Evolutionary conservation across 176 grass and related monocot genomes (phyloP).

Genomic region (Zoysia pacifica): DNA sequence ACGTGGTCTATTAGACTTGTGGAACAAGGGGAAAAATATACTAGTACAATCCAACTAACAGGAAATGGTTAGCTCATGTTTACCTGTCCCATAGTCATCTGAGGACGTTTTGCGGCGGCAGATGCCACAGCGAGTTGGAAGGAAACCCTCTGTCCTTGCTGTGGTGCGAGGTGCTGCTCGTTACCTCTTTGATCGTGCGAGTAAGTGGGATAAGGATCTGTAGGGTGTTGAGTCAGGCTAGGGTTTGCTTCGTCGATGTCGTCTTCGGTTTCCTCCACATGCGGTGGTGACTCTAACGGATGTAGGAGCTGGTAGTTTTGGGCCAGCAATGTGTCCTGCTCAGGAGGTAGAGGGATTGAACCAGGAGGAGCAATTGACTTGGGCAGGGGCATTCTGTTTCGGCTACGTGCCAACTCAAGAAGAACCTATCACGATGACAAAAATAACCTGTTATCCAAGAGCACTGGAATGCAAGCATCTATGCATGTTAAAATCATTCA

Average conservation of each 20-base stretch:
- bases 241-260: slow-evolving; percentile 42
- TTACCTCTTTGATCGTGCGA: slow-evolving; percentile 46
- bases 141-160: slow-evolving; percentile 77
- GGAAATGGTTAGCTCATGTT: slow-evolving; percentile 31
- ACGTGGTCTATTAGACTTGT: not conserved
- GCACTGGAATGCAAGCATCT: not conserved
- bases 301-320: slow-evolving; percentile 76
- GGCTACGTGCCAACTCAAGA: slow-evolving; percentile 66
- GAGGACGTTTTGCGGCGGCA: slow-evolving; percentile 54
- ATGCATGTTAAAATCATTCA: not conserved
- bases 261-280: slow-evolving; percentile 70
- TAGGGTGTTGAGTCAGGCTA: slow-evolving; percentile 14
- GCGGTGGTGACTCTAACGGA: slow-evolving; percentile 51
- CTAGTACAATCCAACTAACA: not conserved
- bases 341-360: slow-evolving; percentile 78
- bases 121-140: slow-evolving; percentile 68
- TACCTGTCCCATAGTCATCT: slow-evolving; percentile 51
- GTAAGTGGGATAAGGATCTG: slow-evolving; percentile 41
- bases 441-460: slow-evolving; percentile 23
- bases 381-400: slow-evolving; percentile 86
- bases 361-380: slow-evolving; percentile 85
- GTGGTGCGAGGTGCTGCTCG: slow-evolving; percentile 53
- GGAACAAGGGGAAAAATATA: not conserved
- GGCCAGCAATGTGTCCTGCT: slow-evolving; percentile 83
- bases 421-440: slow-evolving; percentile 55